Evolutionary conservation across 352 stramenopile genomes (phyloP), one percentile per base, ranked within the genome.

Genomic region (Globisporangium solare): DNA sequence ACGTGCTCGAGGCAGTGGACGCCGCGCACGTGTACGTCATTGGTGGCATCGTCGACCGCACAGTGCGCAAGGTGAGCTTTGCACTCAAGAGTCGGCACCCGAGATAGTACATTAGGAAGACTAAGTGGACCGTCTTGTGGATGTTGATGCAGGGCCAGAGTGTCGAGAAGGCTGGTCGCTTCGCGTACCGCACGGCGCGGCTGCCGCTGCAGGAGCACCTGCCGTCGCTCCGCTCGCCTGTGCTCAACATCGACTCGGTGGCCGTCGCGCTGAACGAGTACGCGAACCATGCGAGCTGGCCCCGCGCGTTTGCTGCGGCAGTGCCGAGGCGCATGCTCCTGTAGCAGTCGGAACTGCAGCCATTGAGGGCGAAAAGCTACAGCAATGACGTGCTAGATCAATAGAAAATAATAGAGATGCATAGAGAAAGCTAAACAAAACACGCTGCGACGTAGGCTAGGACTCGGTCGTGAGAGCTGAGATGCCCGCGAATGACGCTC

Each of bases 41-140:
- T 41, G 85, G 85, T 24, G 87, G 82, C 22, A 93, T 96, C 52
- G 80, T 92, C 24, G 87, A 96, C 45, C 82, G 86, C 20, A 89
- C 87, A 2, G 83, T 92, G 43, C 82, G 82, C 47, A 93, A 91
- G 74, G 77, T 73, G 31, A 47, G 45, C 3, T 3, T 21, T 39
- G 39, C n/a, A 46, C 2, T n/a, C 13, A 10, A n/a, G 39, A 43
- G 7, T 43, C 7, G 39, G 20, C 7, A 10, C 7, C 27, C 4
- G 27, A 3, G 7, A 35, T 6, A 35, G 10, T 35, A 35, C 10
- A 35, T 6, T 8, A 35, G 24, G 24, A 35, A 1, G 27, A 7
- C 27, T 10, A 35, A 35, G 10, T 10, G 27, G 27, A 8, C 17
- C 12, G 46, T 1, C 4, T 22, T 18, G n/a, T 51, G 14, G 1